Evolutionary conservation across 2,329 filamentous ascomycete species (phyloP).

Genomic region (Berkeleyomyces basicola): DNA sequence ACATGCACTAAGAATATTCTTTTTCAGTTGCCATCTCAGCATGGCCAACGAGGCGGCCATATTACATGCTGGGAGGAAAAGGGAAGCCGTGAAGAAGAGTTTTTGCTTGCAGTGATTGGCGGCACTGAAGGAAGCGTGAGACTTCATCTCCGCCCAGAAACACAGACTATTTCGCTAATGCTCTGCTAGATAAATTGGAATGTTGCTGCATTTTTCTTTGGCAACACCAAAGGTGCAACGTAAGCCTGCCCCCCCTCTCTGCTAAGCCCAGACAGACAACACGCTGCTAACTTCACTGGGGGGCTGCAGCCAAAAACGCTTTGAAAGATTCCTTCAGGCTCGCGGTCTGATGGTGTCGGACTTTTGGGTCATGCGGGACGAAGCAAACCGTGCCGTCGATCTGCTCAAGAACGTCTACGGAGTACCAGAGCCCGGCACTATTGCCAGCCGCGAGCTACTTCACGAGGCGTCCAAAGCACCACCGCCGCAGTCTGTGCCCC

Average conservation of each 20-base stretch:
- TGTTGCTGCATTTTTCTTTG: conserved; percentile 16
- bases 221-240: conserved; percentile 44
- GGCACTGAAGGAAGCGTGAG: conserved; percentile 12
- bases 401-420: conserved; percentile 12
- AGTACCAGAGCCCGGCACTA: conserved; percentile 13
- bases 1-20: background rate
- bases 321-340: conserved; percentile 47
- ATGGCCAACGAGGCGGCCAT: conserved; percentile 8
- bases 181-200: conserved; percentile 42
- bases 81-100: conserved; percentile 12
- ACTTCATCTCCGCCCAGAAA: background rate
- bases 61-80: conserved; percentile 13
- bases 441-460: conserved; percentile 8
- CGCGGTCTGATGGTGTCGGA: conserved; percentile 28
- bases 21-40: background rate
- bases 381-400: conserved; percentile 10
- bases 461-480: conserved; percentile 7
- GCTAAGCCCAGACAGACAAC: background rate
- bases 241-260: conserved; percentile 28
- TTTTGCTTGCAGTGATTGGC: conserved; percentile 12
- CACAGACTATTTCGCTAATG: background rate
- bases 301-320: conserved; percentile 44
- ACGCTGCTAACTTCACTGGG: background rate
- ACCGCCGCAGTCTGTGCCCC: conserved; percentile 4
- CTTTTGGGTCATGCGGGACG: conserved; percentile 13